A percentile compares a stretch with the other conserved stretches of the same genome.
Conservation (phyloP, 1,284 basidiomycete genomes). For the Ceratobasidium sp. region DNA sequence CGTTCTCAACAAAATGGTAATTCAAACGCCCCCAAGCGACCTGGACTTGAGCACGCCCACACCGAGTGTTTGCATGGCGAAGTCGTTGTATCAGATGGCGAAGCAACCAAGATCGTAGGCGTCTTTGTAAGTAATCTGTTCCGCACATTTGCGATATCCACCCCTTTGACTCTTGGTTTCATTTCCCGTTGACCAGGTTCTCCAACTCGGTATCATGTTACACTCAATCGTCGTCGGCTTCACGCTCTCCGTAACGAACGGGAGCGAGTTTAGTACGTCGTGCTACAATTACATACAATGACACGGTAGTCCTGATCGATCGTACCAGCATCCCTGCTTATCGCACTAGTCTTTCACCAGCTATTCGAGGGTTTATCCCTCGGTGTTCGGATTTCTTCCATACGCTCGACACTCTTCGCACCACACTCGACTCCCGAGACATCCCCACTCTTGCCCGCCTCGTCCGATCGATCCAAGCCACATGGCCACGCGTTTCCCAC, state of each 20-base stretch:
- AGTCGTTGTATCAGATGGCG: conserved; percentile 28
- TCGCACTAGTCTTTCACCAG: conserved; percentile 82
- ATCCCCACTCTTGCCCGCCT: conserved; percentile 28
- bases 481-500: conserved; percentile 41
- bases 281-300: conserved; percentile 33
- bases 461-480: conserved; percentile 5
- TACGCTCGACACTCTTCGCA: conserved; percentile 61
- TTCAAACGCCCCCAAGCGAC: conserved; percentile 35
- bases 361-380: conserved; percentile 83
- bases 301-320: conserved; percentile 32
- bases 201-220: conserved; percentile 51
- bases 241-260: conserved; percentile 58
- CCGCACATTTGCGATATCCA: neutral
- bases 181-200: conserved; percentile 41
- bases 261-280: conserved; percentile 74
- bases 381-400: conserved; percentile 77
- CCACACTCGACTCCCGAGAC: conserved; percentile 47
- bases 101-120: conserved; percentile 47
- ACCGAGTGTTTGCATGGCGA: conserved; percentile 38
- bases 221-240: conserved; percentile 51
- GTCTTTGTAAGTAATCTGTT: conserved; percentile 45
- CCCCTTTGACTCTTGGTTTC: conserved; percentile 1
- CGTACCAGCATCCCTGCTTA: conserved; percentile 71
- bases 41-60: conserved; percentile 37
- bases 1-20: neutral